phyloP scores from a whole-genome alignment of 495 filamentous ascomycete genomes.

The Chaetomium tenue region DNA sequence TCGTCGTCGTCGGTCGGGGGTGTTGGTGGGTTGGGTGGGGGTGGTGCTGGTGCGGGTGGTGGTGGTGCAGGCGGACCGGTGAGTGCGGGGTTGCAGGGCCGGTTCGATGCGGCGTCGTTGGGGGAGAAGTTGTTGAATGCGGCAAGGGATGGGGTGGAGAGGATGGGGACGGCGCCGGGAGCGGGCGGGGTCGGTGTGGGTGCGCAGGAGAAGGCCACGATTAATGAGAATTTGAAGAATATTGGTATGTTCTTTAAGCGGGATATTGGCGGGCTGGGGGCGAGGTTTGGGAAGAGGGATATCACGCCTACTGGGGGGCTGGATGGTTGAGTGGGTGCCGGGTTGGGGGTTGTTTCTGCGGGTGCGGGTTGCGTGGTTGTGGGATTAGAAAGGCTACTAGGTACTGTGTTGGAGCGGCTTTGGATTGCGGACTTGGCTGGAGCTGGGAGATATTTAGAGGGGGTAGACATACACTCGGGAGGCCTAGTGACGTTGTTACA shows the following conservation, averaged over 20 bases:
- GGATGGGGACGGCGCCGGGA: slow-evolving; percentile 60
- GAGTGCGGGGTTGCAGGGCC: slow-evolving; percentile 52
- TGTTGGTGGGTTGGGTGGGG: slow-evolving; percentile 19
- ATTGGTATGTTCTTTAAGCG: slow-evolving; percentile 94
- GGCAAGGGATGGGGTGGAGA: slow-evolving; percentile 85
- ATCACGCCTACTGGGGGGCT: slow-evolving; percentile 34
- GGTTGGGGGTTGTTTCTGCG: background rate
- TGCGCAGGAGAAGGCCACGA: slow-evolving; percentile 58
- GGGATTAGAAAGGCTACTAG: background rate
- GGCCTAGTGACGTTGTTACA: background rate
- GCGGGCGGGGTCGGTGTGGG: slow-evolving; percentile 63
- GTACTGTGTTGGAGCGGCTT: background rate
- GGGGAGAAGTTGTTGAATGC: slow-evolving; percentile 75
- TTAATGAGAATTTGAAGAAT: slow-evolving; percentile 90
- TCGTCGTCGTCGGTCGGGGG: slow-evolving; percentile 13
- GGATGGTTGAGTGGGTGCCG: background rate
- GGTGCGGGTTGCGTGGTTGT: background rate
- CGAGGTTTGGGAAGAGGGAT: slow-evolving; percentile 61
- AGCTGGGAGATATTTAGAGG: background rate
- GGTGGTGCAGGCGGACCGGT: slow-evolving; percentile 29
- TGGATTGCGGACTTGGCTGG: background rate
- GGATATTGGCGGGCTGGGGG: slow-evolving; percentile 80
- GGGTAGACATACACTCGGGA: background rate
- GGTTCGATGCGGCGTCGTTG: slow-evolving; percentile 76
- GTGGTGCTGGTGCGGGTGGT: background rate